Base-by-base conservation (phyloP, 768 basidiomycete genomes). In the Melanogaster broomeanus region DNA sequence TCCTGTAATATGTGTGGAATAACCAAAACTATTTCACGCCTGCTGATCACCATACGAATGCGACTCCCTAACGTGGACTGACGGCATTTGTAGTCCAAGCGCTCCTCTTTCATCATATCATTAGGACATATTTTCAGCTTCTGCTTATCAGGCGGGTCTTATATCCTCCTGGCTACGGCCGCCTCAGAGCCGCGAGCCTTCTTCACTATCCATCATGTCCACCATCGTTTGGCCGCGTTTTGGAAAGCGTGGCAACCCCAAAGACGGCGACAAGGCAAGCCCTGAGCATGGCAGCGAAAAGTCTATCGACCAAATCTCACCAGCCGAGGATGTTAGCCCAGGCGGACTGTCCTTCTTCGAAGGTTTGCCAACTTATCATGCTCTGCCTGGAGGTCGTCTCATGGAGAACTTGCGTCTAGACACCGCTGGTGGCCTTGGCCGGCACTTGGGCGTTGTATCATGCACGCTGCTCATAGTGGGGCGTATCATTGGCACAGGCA, bases 401-500 rank as follows among this genome's bases (percentile, higher is more conserved):
- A 18, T 18, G 18, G n/a, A 30, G 2, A 15, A 13, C 19, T 27
- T n/a, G 16, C 24, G 13, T 15, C 2, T 45, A 80, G 81, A 75
- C 53, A 67, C 74, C 4, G 77, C 78, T 6, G 82, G 81, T 21
- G 82, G 82, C 10, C 79, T 83, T 65, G 80, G 82, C 3, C 74
- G 82, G 35, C 80, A 83, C 59, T 68, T 82, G 0, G 80, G 81
- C 8, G 73, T 83, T 2, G 77, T 78, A 51, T 79, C 75, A 39
- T 83, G 81, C 53, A 83, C 81, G 0, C 73, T 83, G 56, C 69
- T 82, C 18, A 82, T 81, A 31, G 75, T 83, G 25, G 82, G 82
- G 0, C 73, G 75, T 22, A 80, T 84, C 51, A 83, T 83, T 55
- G 82, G 83, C 0, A 84, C 82, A 0, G 83, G 82, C 16, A 84